Percentiles rank a stretch among this genome's conserved stretches.
Evolutionary conservation across 2,329 filamentous ascomycete species (phyloP).

Genomic region (Colletotrichum camelliae): DNA sequence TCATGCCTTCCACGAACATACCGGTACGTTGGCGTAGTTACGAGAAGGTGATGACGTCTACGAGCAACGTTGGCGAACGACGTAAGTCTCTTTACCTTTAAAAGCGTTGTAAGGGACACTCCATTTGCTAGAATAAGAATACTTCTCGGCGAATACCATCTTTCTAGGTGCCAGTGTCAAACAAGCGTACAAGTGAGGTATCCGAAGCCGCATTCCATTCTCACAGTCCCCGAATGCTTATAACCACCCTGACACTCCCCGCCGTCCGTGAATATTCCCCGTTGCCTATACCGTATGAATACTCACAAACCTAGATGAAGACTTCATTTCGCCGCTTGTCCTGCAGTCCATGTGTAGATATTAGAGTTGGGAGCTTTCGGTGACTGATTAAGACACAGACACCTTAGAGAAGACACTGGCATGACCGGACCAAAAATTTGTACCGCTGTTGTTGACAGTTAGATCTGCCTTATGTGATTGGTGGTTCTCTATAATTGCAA

Average conservation of each 20-base stretch:
- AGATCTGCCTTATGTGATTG: neutral
- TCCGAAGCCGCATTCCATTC: neutral
- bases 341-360: too few relatives aligned
- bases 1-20: neutral
- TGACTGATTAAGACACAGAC: neutral
- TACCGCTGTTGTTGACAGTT: neutral
- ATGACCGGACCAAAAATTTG: accelerated
- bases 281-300: neutral
- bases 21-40: neutral
- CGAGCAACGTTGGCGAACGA: neutral
- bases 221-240: neutral
- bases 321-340: neutral
- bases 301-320: neutral
- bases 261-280: neutral
- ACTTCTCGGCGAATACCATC: too few relatives aligned
- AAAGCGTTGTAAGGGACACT: neutral
- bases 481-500: neutral
- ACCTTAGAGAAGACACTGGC: neutral
- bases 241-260: neutral
- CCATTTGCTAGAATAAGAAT: too few relatives aligned
- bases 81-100: neutral
- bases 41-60: neutral
- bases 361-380: neutral
- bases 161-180: too few relatives aligned
- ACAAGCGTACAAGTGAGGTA: neutral